Percentiles rank a stretch among this genome's conserved stretches.
These are phyloP conservation scores for Aspergillus kassunensis DNA, from an alignment of 495 filamentous ascomycete species.

Conservation along the genomic window DNA sequence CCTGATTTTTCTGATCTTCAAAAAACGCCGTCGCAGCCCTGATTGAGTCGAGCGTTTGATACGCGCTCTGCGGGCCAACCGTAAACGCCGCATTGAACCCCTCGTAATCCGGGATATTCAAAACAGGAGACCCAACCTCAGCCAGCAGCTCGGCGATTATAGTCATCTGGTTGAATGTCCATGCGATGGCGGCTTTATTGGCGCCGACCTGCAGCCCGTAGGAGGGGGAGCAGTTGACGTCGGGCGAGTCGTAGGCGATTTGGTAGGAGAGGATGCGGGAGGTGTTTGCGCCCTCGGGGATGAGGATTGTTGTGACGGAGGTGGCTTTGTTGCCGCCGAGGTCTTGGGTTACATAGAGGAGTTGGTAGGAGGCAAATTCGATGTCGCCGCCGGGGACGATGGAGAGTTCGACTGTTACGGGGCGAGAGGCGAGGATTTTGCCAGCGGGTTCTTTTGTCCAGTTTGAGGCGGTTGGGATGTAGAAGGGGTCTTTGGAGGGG, in stretches of 20 bases:
- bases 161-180: not conserved
- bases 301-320: slow-evolving; percentile 22
- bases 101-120: slow-evolving; percentile 43
- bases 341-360: slow-evolving; percentile 15
- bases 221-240: slow-evolving; percentile 24
- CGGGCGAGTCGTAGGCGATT: slow-evolving; percentile 39
- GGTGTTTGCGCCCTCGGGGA: not conserved
- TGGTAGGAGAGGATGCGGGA: slow-evolving; percentile 38
- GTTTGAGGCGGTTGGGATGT: not conserved
- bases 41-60: slow-evolving; percentile 46
- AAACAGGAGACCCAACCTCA: not conserved
- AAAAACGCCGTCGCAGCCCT: slow-evolving; percentile 31
- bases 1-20: not conserved
- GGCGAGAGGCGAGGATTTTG: not conserved
- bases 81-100: slow-evolving; percentile 37
- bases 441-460: not conserved
- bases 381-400: not conserved
- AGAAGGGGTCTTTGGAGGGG: slow-evolving; percentile 2
- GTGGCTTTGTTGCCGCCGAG: slow-evolving; percentile 32
- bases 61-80: slow-evolving; percentile 34
- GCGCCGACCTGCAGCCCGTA: slow-evolving; percentile 17
- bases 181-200: not conserved
- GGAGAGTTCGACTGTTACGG: not conserved
- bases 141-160: not conserved
- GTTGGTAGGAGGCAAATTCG: not conserved